Conservation (phyloP, 345 rosid genomes). For the Melaleuca quinquenervia region DNA sequence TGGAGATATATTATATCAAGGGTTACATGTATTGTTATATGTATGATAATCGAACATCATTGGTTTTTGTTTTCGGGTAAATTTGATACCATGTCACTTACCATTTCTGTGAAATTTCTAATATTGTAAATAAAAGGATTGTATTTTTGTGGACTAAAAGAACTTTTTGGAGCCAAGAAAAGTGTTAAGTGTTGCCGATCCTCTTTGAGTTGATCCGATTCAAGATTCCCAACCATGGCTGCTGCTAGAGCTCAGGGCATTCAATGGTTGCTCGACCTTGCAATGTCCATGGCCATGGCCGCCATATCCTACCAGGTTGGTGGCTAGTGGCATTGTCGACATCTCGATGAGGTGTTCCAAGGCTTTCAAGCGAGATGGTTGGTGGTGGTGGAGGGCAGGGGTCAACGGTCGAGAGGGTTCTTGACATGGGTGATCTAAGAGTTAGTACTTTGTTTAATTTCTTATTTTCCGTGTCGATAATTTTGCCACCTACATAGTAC, state of each 20-base stretch:
- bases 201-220: not conserved
- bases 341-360: not conserved
- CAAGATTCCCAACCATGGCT: not conserved
- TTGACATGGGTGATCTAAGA: not conserved
- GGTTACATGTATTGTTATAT: not conserved
- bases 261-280: not conserved
- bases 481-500: not conserved
- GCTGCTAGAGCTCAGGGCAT: not conserved
- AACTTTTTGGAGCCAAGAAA: fast-evolving
- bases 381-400: not conserved
- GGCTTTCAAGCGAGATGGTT: not conserved
- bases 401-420: not conserved
- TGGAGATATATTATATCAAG: not conserved
- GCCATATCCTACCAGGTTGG: not conserved
- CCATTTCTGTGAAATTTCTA: not conserved
- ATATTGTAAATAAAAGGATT: not conserved
- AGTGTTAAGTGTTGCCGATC: not conserved
- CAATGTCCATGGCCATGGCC: not conserved
- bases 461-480: not conserved
- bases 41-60: not conserved
- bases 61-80: not conserved
- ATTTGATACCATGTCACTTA: not conserved
- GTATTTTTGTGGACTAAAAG: not conserved
- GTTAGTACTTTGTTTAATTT: not conserved
- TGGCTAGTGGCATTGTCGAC: not conserved